Conservation (phyloP, 306 rosid species). For the Albizia julibrissin region DNA sequence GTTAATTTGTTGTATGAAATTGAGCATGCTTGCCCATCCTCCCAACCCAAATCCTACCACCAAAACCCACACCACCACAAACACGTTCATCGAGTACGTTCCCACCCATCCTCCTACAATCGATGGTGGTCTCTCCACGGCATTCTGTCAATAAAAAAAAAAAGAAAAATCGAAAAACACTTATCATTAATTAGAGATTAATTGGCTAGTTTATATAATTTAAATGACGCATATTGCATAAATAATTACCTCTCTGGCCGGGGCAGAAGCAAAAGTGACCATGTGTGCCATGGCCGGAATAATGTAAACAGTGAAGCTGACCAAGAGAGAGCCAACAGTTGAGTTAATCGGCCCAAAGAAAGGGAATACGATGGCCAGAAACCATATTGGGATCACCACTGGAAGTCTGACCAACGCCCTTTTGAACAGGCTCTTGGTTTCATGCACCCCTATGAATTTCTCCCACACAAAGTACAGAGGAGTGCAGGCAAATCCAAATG, state of each 20-base stretch:
- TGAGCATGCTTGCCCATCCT: slow-evolving; percentile 82
- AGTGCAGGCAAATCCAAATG: slow-evolving; percentile 81
- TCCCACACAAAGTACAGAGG: slow-evolving; percentile 86
- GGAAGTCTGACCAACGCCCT: slow-evolving; percentile 72
- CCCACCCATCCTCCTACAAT: slow-evolving; percentile 70
- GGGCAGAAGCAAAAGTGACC: slow-evolving; percentile 65
- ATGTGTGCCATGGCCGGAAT: slow-evolving; percentile 78
- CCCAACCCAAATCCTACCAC: slow-evolving; percentile 80
- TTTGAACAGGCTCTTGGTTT: slow-evolving; percentile 64
- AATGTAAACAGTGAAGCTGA: slow-evolving; percentile 81
- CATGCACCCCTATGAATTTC: slow-evolving; percentile 58
- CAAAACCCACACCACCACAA: slow-evolving; percentile 77
- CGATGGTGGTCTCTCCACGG: slow-evolving; percentile 72
- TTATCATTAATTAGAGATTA: not conserved
- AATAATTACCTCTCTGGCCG: slow-evolving; percentile 59
- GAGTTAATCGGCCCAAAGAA: slow-evolving; percentile 82
- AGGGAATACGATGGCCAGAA: slow-evolving; percentile 69
- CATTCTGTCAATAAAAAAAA: slow-evolving; percentile 46
- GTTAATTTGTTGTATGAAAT: slow-evolving; percentile 56
- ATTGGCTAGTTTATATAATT: not conserved
- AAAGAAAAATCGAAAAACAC: not conserved
- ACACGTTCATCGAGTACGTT: slow-evolving; percentile 48
- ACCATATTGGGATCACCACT: slow-evolving; percentile 79
- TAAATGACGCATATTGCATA: not conserved
- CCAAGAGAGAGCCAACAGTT: slow-evolving; percentile 73